These are phyloP conservation scores for Talaromyces albobiverticillius DNA, from an alignment of 2,329 filamentous ascomycete genomes.

Conservation along the genomic window DNA sequence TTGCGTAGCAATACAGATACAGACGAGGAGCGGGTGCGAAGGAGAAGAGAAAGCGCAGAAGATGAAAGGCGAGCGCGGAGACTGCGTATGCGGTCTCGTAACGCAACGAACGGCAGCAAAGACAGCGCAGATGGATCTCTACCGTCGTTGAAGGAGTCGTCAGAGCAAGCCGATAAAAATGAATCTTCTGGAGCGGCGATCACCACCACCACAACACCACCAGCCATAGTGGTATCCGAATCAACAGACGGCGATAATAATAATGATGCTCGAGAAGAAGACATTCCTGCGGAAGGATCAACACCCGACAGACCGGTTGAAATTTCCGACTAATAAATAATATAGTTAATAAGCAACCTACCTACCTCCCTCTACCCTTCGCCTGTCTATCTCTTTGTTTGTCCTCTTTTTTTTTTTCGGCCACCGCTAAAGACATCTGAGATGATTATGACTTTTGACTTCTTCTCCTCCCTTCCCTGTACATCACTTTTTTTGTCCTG, in stretches of 20 bases:
- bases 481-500: background rate
- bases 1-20: conserved; percentile 65
- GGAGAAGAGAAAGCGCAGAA: conserved; percentile 71
- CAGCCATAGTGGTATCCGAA: conserved; percentile 36
- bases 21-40: conserved; percentile 57
- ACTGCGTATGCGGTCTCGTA: conserved; percentile 59
- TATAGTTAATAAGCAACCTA: background rate
- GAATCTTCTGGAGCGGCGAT: too few relatives aligned
- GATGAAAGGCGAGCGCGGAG: conserved; percentile 70
- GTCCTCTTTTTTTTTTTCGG: too few relatives aligned
- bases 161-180: conserved; percentile 22
- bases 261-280: background rate
- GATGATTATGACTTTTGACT: background rate
- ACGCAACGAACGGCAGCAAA: conserved; percentile 43
- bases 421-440: background rate
- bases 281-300: conserved; percentile 10
- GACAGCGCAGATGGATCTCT: conserved; percentile 33
- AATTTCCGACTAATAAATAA: conserved; percentile 13
- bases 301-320: conserved; percentile 14
- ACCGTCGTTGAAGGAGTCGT: conserved; percentile 32
- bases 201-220: conserved; percentile 25
- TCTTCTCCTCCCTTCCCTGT: background rate
- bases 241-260: background rate
- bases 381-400: too few relatives aligned
- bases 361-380: background rate